Evolutionary conservation across 1,284 basidiomycete genomes (phyloP).

Genomic region (Melampsora americana): DNA sequence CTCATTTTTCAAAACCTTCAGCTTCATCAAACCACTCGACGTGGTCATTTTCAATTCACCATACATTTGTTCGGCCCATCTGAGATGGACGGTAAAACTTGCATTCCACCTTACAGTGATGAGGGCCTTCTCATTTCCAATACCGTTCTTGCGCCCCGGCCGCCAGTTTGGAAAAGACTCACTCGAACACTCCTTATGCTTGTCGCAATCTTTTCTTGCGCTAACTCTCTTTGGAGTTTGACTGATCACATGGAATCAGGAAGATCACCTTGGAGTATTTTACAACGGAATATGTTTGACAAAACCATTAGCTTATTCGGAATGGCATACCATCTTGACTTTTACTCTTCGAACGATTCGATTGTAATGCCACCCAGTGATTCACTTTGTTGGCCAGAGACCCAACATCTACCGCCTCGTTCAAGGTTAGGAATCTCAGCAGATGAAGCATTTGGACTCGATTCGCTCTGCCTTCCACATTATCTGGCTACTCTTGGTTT

Average conservation of each 20-base stretch:
- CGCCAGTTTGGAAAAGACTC: not conserved
- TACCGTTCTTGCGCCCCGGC: not conserved
- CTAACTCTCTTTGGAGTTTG: not conserved
- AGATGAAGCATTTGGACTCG: not conserved
- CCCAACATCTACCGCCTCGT: not conserved
- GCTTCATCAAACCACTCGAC: not conserved
- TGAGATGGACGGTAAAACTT: not conserved
- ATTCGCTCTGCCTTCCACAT: not conserved
- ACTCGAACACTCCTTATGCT: not conserved
- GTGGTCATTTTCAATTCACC: not conserved
- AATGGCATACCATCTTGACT: not conserved
- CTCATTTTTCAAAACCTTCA: constrained; percentile 2
- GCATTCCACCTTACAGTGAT: not conserved
- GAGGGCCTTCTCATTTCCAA: not conserved
- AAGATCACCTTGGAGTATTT: constrained; percentile 1
- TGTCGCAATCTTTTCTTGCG: not conserved
- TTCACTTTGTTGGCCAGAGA: constrained; percentile 3
- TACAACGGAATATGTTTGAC: not conserved
- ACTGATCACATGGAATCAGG: not conserved
- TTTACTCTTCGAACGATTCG: not conserved
- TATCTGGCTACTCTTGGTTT: not conserved
- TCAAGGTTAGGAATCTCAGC: not conserved
- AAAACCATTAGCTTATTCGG: not conserved
- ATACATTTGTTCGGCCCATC: not conserved
- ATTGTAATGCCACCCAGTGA: not conserved